Evolutionary conservation across 2,329 filamentous ascomycete species (phyloP).

Genomic region (Arthrobotrys sinensis): DNA sequence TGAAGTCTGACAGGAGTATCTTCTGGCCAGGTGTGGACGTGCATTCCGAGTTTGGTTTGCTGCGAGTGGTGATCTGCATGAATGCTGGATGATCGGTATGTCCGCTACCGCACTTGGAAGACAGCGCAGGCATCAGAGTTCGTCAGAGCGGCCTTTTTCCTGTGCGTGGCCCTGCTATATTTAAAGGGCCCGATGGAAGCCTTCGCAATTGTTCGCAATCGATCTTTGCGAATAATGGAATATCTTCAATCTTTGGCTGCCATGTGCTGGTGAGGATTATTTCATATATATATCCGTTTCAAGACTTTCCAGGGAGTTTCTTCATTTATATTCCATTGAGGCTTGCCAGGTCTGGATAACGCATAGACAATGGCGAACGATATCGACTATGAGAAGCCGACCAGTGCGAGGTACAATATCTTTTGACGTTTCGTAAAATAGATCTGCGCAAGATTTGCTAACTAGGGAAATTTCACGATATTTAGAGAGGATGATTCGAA

Average conservation of each 20-base stretch:
- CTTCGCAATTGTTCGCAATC: conserved; percentile 51
- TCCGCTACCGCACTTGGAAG: conserved; percentile 47
- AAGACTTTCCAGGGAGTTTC: not conserved
- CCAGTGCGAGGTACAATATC: conserved; percentile 32
- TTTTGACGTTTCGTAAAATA: not conserved
- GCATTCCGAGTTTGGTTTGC: conserved; percentile 46
- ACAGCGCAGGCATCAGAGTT: conserved; percentile 49
- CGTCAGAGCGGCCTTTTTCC: conserved; percentile 32
- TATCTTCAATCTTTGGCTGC: conserved; percentile 17
- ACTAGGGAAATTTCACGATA: conserved; percentile 5
- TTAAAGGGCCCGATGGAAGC: conserved; percentile 50
- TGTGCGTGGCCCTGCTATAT: conserved; percentile 23
- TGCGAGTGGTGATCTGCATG: conserved; percentile 43
- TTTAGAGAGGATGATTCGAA: conserved; percentile 45
- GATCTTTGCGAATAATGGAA: not conserved
- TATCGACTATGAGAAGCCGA: conserved; percentile 55
- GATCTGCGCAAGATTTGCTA: conserved; percentile 19
- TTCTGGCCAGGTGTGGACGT: conserved; percentile 5
- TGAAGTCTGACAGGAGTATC: conserved; percentile 4
- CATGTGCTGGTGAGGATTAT: conserved; percentile 13
- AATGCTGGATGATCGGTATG: conserved; percentile 60
- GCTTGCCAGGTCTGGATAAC: not conserved
- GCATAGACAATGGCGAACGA: conserved; percentile 21
- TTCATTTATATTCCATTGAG: not conserved
- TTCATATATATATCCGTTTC: conserved; percentile 13